Conservation (phyloP, 108 stramenopile species). For the Aurantiochytrium sp. region DNA sequence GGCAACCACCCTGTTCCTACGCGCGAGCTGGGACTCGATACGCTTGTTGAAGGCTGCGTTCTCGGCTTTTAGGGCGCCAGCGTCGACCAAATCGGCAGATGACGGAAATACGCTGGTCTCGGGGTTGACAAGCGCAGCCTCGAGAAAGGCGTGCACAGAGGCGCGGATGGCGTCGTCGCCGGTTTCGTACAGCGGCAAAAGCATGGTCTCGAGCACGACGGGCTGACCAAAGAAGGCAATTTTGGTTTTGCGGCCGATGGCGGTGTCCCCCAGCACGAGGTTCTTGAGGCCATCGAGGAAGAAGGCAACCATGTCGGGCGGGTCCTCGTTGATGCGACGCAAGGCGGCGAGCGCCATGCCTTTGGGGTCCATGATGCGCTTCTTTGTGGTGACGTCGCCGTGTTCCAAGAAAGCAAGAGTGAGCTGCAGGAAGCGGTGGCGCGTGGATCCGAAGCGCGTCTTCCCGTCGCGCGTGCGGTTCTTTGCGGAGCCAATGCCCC, state of each 20-base stretch:
- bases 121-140: background rate
- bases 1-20: background rate
- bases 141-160: background rate
- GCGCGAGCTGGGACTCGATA: background rate
- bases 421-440: background rate
- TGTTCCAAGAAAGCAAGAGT: background rate
- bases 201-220: background rate
- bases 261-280: background rate
- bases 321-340: background rate
- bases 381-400: background rate
- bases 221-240: background rate
- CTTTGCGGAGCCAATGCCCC: background rate
- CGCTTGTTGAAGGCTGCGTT: background rate
- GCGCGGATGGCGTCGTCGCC: background rate
- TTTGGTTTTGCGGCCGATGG: background rate
- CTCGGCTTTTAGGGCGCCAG: background rate
- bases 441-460: background rate
- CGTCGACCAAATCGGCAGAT: background rate
- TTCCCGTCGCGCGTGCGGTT: background rate
- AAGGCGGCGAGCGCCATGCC: background rate
- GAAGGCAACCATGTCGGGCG: background rate
- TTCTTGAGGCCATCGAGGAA: background rate
- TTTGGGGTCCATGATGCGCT: background rate
- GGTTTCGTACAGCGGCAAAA: background rate
- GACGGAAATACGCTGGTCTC: background rate